Percentiles rank a stretch among this genome's conserved stretches.
phyloP scores from a whole-genome alignment of 140 eudicot genomes.

The Bidens hawaiensis region DNA sequence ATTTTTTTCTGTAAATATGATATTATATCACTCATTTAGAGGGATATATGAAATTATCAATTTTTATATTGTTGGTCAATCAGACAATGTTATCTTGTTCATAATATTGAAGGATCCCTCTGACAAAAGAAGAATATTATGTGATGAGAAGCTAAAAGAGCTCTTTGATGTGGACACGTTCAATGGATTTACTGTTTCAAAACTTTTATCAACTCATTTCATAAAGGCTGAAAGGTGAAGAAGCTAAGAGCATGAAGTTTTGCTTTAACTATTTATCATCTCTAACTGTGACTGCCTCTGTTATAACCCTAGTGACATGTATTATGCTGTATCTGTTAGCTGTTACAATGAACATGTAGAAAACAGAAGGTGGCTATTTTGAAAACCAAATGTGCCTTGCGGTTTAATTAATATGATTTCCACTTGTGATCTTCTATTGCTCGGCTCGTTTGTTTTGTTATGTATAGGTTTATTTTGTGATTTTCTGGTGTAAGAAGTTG shows the following conservation, averaged over 20 bases:
- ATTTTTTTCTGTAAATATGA: neutral
- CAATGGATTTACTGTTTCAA: slow-evolving; percentile 57
- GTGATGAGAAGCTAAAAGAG: slow-evolving; percentile 90
- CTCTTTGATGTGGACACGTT: slow-evolving; percentile 78
- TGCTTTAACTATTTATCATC: slow-evolving; percentile 9
- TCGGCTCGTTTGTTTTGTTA: neutral
- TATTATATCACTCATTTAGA: neutral
- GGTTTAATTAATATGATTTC: neutral
- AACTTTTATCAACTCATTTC: slow-evolving; percentile 59
- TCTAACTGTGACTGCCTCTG: slow-evolving; percentile 16
- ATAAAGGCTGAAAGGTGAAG: slow-evolving; percentile 55
- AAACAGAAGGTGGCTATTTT: slow-evolving; percentile 9
- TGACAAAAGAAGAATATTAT: slow-evolving; percentile 68
- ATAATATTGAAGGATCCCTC: slow-evolving; percentile 76
- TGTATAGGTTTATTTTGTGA: neutral
- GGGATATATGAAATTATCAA: neutral
- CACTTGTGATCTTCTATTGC: neutral
- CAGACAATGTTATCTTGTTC: neutral
- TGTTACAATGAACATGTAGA: slow-evolving; percentile 13
- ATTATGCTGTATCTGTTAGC: slow-evolving; percentile 1
- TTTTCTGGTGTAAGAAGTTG: neutral
- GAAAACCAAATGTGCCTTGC: neutral
- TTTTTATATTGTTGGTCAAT: neutral
- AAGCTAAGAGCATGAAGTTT: slow-evolving; percentile 23
- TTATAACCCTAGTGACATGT: slow-evolving; percentile 17